Conservation (phyloP, 1,139 yeast species). For the Schwanniomyces etchellsii region DNA sequence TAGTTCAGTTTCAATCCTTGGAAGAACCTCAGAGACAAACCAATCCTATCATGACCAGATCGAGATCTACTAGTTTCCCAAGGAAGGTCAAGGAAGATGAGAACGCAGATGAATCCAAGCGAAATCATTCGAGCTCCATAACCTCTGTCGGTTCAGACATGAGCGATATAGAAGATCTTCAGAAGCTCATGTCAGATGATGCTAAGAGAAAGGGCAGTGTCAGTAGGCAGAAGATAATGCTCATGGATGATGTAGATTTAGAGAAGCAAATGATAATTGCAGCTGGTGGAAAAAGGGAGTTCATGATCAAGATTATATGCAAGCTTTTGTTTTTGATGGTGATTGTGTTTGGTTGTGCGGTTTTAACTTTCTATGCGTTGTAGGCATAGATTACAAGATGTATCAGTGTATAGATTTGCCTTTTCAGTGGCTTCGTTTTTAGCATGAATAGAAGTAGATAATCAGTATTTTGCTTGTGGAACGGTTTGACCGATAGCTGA, state of each 20-base stretch:
- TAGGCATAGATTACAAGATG: no score
- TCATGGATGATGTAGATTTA: conserved; percentile 26
- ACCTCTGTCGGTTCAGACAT: no score
- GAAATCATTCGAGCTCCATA: conserved; percentile 15
- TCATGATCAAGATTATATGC: conserved; percentile 27
- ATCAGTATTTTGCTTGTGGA: no score
- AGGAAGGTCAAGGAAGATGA: neutral
- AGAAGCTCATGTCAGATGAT: neutral
- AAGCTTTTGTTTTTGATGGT: conserved; percentile 24
- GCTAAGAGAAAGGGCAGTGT: neutral
- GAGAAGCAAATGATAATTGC: conserved; percentile 34
- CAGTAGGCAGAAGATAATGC: conserved; percentile 9
- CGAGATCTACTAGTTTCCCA: conserved; percentile 4
- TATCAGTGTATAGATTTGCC: no score
- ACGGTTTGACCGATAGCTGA: no score
- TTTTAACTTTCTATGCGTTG: conserved; percentile 34
- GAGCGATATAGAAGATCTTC: no score
- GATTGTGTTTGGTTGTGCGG: conserved; percentile 29
- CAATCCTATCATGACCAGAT: no score
- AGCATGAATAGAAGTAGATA: neutral
- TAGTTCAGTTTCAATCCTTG: no score
- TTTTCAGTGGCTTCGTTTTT: conserved; percentile 1
- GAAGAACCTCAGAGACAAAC: no score
- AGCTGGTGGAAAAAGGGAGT: conserved; percentile 35
- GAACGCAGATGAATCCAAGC: conserved; percentile 3